A percentile compares a stretch with the other conserved stretches of the same genome.
phyloP scores from a whole-genome alignment of 75 land plant species.

The Adiantum capillusveneris region DNA sequence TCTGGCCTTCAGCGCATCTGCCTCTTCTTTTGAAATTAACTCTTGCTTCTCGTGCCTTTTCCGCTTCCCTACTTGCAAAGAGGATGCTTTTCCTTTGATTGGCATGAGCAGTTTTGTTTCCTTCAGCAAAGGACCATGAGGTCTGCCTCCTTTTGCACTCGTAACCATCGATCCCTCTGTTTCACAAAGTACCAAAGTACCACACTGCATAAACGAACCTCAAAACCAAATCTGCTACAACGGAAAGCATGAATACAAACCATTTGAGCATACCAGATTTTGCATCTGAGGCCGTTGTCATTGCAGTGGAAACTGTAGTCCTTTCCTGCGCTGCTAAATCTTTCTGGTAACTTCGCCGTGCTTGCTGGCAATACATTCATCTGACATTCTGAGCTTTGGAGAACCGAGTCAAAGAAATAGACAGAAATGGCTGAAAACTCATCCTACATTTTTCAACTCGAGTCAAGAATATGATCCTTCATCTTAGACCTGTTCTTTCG shows the following conservation, averaged over 20 bases:
- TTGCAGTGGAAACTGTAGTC: constrained; percentile 17
- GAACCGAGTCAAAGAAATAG: too few relatives aligned
- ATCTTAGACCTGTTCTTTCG: too few relatives aligned
- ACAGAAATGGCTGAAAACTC: too few relatives aligned
- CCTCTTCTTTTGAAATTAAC: constrained; percentile 60
- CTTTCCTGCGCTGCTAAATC: constrained; percentile 49
- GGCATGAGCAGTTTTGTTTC: constrained; percentile 34
- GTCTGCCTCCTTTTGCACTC: constrained; percentile 24
- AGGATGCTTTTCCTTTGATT: constrained; percentile 69
- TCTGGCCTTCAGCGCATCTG: constrained; percentile 71
- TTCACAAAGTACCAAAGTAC: too few relatives aligned
- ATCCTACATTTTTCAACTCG: too few relatives aligned
- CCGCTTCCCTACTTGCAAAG: constrained; percentile 69
- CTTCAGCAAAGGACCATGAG: constrained; percentile 40
- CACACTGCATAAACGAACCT: too few relatives aligned
- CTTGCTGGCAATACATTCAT: constrained; percentile 49
- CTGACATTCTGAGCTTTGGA: too few relatives aligned
- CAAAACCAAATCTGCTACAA: too few relatives aligned
- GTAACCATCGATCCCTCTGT: too few relatives aligned
- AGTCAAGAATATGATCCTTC: too few relatives aligned
- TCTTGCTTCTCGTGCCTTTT: constrained; percentile 59
- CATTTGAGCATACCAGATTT: constrained; percentile 57
- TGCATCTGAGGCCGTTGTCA: constrained; percentile 57
- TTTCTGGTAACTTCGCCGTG: constrained; percentile 85
- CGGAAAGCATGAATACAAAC: too few relatives aligned